Conservation (phyloP, 371 early-diverging fungal species). For the Rhizopus microsporus region DNA sequence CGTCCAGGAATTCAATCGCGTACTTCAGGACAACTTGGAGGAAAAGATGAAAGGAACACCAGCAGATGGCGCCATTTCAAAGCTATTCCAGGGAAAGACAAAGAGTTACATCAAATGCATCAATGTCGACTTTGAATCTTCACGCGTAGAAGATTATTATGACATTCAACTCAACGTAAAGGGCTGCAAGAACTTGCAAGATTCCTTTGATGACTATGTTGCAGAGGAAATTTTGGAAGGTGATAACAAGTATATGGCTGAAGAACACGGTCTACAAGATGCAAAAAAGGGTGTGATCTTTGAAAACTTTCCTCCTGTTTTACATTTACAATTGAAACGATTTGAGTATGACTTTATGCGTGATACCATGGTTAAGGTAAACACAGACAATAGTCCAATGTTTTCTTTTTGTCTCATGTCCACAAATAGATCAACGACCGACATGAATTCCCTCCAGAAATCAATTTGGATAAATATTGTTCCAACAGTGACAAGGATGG, state of each 20-base stretch:
- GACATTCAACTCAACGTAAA: slow-evolving; percentile 96
- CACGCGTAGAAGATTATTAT: slow-evolving; percentile 74
- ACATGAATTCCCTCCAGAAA: slow-evolving; percentile 92
- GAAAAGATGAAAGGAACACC: slow-evolving; percentile 86
- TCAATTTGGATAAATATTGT: slow-evolving; percentile 91
- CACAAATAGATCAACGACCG: slow-evolving; percentile 88
- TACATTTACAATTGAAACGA: slow-evolving; percentile 97
- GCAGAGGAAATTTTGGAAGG: slow-evolving; percentile 92
- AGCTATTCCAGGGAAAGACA: slow-evolving; percentile 93
- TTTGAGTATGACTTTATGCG: slow-evolving; percentile 96
- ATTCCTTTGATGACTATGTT: slow-evolving; percentile 91
- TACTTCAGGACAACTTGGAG: slow-evolving; percentile 95
- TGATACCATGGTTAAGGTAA: slow-evolving; percentile 92
- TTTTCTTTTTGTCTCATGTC: neutral
- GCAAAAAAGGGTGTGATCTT: slow-evolving; percentile 97
- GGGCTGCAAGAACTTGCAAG: slow-evolving; percentile 84
- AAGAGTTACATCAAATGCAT: slow-evolving; percentile 94
- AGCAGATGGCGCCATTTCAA: slow-evolving; percentile 90
- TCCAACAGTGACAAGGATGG: slow-evolving; percentile 64
- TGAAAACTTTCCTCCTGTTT: slow-evolving; percentile 92
- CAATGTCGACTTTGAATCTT: slow-evolving; percentile 93
- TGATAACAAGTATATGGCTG: slow-evolving; percentile 98
- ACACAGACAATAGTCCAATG: neutral
- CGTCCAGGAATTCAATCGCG: slow-evolving; percentile 96
- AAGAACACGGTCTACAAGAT: slow-evolving; percentile 95